phyloP scores from a whole-genome alignment of 148 eudicot species.

The Pouteria glomerata region DNA sequence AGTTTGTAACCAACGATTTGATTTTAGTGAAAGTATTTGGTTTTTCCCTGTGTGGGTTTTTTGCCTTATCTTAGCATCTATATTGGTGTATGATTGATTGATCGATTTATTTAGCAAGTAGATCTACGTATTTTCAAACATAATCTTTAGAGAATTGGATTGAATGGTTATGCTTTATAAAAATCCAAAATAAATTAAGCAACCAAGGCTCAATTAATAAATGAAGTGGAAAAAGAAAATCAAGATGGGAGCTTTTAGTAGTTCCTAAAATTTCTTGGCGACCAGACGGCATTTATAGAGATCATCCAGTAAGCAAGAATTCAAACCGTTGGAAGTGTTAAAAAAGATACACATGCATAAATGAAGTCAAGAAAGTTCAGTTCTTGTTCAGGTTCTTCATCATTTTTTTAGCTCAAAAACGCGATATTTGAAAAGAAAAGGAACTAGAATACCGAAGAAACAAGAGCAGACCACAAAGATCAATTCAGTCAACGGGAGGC shows the following conservation, averaged over 20 bases:
- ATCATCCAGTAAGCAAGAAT: neutral
- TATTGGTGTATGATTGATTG: too few relatives aligned
- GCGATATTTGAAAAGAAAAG: neutral
- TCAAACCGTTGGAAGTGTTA: neutral
- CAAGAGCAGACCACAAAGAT: neutral
- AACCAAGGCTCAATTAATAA: neutral
- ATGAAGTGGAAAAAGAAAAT: neutral
- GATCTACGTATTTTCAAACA: too few relatives aligned
- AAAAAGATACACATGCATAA: neutral
- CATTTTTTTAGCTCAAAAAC: neutral
- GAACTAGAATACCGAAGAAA: neutral
- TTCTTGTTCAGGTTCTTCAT: neutral
- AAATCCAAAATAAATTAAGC: neutral
- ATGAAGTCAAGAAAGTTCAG: neutral
- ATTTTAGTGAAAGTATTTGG: too few relatives aligned
- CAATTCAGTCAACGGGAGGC: constrained; percentile 3
- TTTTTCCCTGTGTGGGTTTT: too few relatives aligned
- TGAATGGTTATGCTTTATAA: neutral
- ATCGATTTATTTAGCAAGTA: too few relatives aligned
- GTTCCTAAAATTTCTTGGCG: neutral
- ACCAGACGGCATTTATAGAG: neutral
- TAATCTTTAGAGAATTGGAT: neutral
- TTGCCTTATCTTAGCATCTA: too few relatives aligned
- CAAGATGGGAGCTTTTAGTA: too few relatives aligned
- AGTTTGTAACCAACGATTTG: too few relatives aligned